Conservation (phyloP, 768 basidiomycete species). For the Cystobasidium onofrii region DNA sequence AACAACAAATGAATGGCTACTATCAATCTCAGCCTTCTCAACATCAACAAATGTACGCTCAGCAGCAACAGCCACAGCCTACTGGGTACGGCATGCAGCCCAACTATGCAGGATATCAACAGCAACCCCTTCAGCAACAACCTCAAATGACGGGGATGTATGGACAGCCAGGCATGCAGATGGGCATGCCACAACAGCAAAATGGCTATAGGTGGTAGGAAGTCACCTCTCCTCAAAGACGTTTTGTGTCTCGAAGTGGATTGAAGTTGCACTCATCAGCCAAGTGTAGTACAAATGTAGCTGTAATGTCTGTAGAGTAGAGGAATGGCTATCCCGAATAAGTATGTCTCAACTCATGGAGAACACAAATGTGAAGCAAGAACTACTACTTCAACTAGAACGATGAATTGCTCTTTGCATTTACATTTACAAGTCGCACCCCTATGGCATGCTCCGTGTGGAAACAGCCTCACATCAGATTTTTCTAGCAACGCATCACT, state of each 20-base stretch:
- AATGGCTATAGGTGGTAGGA: neutral
- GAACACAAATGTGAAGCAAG: too few relatives aligned
- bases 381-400: too few relatives aligned
- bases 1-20: slow-evolving; percentile 1
- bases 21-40: neutral
- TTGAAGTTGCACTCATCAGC: too few relatives aligned
- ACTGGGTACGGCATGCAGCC: slow-evolving; percentile 14
- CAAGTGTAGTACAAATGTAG: too few relatives aligned
- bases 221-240: slow-evolving; percentile 42
- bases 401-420: too few relatives aligned
- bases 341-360: too few relatives aligned
- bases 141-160: neutral
- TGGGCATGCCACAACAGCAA: slow-evolving; percentile 8
- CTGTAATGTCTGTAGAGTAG: neutral
- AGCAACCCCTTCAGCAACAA: slow-evolving; percentile 14
- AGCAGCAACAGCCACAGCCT: slow-evolving; percentile 22
- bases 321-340: too few relatives aligned
- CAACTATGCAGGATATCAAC: slow-evolving; percentile 7
- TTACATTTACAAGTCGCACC: neutral
- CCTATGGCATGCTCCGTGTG: neutral
- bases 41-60: neutral
- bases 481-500: too few relatives aligned
- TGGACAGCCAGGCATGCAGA: neutral
- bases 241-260: neutral
- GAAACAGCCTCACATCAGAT: neutral